Conservation (phyloP, 257 asterid genomes). For the Knoxia roxburghii region DNA sequence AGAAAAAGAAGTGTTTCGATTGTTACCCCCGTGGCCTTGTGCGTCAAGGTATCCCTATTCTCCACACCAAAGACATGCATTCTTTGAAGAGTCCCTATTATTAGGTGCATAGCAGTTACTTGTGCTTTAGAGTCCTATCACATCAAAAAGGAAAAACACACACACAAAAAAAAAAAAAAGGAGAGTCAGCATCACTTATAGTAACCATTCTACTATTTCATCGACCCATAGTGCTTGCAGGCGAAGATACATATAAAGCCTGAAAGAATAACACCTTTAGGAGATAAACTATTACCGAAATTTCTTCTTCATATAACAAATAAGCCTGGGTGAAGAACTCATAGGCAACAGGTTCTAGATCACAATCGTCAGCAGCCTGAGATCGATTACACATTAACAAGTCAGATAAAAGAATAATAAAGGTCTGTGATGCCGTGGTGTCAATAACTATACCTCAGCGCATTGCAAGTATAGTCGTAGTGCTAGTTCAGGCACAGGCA, state of each 20-base stretch:
- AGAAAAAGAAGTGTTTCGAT: constrained; percentile 7
- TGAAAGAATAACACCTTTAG: not conserved
- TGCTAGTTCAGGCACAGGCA: constrained; percentile 91
- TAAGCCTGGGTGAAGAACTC: constrained; percentile 98
- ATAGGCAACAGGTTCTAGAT: constrained; percentile 95
- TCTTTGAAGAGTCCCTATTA: constrained; percentile 94
- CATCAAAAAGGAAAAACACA: no score
- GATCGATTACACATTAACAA: constrained; percentile 25
- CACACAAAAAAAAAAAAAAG: constrained; percentile 13
- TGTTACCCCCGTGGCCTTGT: constrained; percentile 96
- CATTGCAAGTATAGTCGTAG: constrained; percentile 79
- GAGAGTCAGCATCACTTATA: constrained; percentile 10
- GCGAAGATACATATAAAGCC: constrained; percentile 4
- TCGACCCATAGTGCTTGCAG: not conserved
- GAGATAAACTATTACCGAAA: constrained; percentile 46
- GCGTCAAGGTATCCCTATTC: constrained; percentile 94
- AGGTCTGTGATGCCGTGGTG: constrained; percentile 11
- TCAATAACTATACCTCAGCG: constrained; percentile 69
- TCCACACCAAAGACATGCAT: constrained; percentile 95
- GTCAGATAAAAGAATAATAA: constrained; percentile 20
- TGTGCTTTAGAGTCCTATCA: constrained; percentile 91
- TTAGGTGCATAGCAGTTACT: constrained; percentile 82
- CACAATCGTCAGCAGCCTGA: constrained; percentile 96
- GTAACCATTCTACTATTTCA: not conserved
- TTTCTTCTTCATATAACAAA: constrained; percentile 94